These are phyloP conservation scores for Ophiocordyceps australis DNA, from an alignment of 2,329 filamentous ascomycete genomes.

Conservation along the genomic window DNA sequence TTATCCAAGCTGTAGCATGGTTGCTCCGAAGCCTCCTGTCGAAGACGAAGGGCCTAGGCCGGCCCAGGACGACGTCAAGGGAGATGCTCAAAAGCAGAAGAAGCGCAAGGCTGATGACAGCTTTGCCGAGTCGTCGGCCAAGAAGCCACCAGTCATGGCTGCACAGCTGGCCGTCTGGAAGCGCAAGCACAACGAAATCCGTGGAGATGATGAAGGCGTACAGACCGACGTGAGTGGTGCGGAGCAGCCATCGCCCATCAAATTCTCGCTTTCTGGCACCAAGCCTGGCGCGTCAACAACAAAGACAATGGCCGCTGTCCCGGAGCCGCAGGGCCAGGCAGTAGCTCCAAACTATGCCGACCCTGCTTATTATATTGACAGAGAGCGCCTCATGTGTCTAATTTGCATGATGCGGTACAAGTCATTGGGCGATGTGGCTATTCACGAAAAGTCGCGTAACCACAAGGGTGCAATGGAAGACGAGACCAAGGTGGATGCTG, in stretches of 20 bases:
- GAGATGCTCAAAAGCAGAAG: conserved; percentile 23
- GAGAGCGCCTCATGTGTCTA: conserved; percentile 25
- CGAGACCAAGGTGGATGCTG: conserved; percentile 28
- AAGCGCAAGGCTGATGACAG: conserved; percentile 32
- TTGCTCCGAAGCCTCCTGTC: conserved; percentile 31
- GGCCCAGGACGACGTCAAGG: conserved; percentile 8
- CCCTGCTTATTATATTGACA: conserved; percentile 47
- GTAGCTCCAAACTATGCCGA: too few relatives aligned
- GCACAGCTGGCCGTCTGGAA: conserved; percentile 26
- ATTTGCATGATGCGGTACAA: conserved; percentile 29
- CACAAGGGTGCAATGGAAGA: conserved; percentile 21
- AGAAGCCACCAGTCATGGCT: conserved; percentile 21
- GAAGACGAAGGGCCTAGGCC: conserved; percentile 10
- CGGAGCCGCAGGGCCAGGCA: conserved; percentile 3
- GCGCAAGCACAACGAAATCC: conserved; percentile 22
- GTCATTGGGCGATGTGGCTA: conserved; percentile 20
- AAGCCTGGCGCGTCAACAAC: conserved; percentile 4
- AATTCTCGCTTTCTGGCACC: conserved; percentile 12
- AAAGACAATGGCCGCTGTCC: neutral
- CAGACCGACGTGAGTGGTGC: too few relatives aligned
- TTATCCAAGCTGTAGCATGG: conserved; percentile 46
- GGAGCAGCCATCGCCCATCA: conserved; percentile 6
- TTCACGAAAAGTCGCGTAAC: conserved; percentile 22
- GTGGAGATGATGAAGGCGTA: conserved; percentile 4
- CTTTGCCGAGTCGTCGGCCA: conserved; percentile 10